Conservation (phyloP, 495 filamentous ascomycete genomes). For the Extremus antarcticus region DNA sequence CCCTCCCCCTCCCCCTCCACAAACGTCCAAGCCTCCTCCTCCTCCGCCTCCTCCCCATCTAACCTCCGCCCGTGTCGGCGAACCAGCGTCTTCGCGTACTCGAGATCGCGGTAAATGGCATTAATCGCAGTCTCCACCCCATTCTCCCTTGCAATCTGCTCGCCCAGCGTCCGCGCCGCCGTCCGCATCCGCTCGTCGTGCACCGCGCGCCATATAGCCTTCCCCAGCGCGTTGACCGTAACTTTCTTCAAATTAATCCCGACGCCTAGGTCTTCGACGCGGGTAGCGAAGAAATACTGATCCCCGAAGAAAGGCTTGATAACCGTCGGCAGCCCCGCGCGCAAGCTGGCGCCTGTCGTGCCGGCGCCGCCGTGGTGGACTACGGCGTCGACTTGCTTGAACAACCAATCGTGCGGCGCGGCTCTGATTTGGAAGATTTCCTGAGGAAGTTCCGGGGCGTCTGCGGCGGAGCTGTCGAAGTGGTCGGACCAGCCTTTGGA, state of each 20-base stretch:
- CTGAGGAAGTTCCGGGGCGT: conserved; percentile 60
- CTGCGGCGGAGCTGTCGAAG: conserved; percentile 48
- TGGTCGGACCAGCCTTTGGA: conserved; percentile 99
- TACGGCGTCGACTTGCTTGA: conserved; percentile 85
- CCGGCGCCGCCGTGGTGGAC: conserved; percentile 92
- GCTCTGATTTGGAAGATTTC: conserved; percentile 81
- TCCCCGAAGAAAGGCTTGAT: conserved; percentile 97
- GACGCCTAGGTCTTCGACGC: conserved; percentile 86
- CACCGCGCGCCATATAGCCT: conserved; percentile 86
- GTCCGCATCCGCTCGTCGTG: conserved; percentile 79
- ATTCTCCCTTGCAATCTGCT: conserved; percentile 83
- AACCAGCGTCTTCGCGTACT: conserved; percentile 85
- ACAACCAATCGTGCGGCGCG: conserved; percentile 95
- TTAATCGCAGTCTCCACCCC: conserved; percentile 84
- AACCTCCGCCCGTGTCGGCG: conserved; percentile 40
- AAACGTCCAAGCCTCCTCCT: conserved; percentile 61
- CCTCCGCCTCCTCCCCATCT: conserved; percentile 33
- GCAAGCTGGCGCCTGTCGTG: conserved; percentile 86
- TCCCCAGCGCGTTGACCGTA: conserved; percentile 68
- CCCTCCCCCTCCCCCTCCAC: conserved; percentile 54
- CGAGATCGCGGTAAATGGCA: conserved; percentile 86
- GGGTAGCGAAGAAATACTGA: conserved; percentile 86
- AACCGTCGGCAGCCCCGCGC: conserved; percentile 87
- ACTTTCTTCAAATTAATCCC: conserved; percentile 83
- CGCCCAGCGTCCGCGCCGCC: conserved; percentile 70